Base-by-base conservation (phyloP, 495 filamentous ascomycete genomes). In the Lasiosphaeria ovina region DNA sequence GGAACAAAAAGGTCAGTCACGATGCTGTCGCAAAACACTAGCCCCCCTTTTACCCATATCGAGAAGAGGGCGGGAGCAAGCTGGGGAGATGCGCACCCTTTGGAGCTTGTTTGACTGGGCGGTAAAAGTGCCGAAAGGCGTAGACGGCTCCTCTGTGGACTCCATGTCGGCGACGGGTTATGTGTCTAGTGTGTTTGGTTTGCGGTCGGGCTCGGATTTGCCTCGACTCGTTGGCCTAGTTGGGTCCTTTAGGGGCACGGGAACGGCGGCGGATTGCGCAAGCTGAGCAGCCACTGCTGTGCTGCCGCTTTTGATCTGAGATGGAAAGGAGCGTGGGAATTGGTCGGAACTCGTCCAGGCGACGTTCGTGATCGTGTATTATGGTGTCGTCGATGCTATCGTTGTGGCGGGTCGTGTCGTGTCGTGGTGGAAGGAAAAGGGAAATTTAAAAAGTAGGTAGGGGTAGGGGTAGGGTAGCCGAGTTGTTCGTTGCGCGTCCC, bases 71-170 rank as follows among this genome's bases (percentile, higher is more conserved):
- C 47, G 47, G 62, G 24, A 55, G 31, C 50, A 53, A 10, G 33
- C n/a, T 35, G 5, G 50, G 33, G n/a, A 5, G 54, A 16, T 35
- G 68, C 77, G 52, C 54, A 78, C 77, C 64, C 74, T 75, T 64
- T 76, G 73, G 17, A 80, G 50, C 63, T 72, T 75, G 68, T 49
- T 71, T 11, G 62, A 69, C 57, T 72, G 66, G 35, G 70, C 61
- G 31, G 63, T 69, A 58, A 69, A 63, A 11, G 65, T 59, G 64
- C 68, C 66, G 42, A 72, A 72, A 14, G 70, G 68, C 68, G 70
- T 67, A 35, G 54, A 60, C 32, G 63, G 68, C 56, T 72, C 68
- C 11, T 69, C 68, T 17, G 53, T 40, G 53, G 54, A 54, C 17
- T 72, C 68, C 70, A 72, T 72, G 49, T 14, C 24, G 45, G 17